Percentiles rank a stretch among this genome's conserved stretches.
phyloP scores from a whole-genome alignment of 1,139 yeast genomes.

The Pichia sp. region DNA sequence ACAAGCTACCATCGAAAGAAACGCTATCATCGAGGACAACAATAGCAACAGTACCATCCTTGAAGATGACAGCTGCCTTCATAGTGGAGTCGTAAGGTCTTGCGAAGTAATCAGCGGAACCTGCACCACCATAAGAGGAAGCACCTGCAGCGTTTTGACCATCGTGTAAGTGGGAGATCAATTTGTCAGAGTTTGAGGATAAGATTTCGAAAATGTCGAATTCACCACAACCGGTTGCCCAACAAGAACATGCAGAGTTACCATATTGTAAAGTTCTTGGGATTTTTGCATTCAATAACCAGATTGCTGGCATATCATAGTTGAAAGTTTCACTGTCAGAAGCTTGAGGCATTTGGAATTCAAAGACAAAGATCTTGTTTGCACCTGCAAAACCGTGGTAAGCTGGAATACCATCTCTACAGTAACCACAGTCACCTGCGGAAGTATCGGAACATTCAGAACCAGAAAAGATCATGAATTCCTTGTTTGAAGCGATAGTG shows the following conservation, averaged over 20 bases:
- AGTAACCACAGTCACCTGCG: conserved; percentile 73
- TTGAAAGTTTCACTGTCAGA: conserved; percentile 35
- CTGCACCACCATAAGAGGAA: conserved; percentile 61
- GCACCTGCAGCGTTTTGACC: conserved; percentile 66
- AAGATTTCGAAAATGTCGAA: conserved; percentile 85
- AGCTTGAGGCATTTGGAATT: conserved; percentile 85
- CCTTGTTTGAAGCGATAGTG: conserved; percentile 64
- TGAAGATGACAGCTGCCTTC: conserved; percentile 86
- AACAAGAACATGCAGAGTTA: conserved; percentile 74
- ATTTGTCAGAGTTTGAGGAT: conserved; percentile 59
- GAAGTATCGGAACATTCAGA: conserved; percentile 46
- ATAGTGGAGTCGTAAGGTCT: conserved; percentile 76
- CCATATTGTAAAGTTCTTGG: conserved; percentile 94
- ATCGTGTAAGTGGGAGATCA: conserved; percentile 79
- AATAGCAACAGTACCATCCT: conserved; percentile 49
- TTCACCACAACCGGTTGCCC: conserved; percentile 97
- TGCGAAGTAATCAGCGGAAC: conserved; percentile 74
- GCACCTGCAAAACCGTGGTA: conserved; percentile 83
- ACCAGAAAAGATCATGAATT: conserved; percentile 72
- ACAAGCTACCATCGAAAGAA: conserved; percentile 48
- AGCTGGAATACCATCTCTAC: conserved; percentile 82
- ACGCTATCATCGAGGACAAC: conserved; percentile 50
- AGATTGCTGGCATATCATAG: conserved; percentile 91
- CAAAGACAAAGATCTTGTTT: conserved; percentile 79
- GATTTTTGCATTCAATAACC: conserved; percentile 90